Conservation (phyloP, 352 stramenopile species). For the Blastocystis sp. region DNA sequence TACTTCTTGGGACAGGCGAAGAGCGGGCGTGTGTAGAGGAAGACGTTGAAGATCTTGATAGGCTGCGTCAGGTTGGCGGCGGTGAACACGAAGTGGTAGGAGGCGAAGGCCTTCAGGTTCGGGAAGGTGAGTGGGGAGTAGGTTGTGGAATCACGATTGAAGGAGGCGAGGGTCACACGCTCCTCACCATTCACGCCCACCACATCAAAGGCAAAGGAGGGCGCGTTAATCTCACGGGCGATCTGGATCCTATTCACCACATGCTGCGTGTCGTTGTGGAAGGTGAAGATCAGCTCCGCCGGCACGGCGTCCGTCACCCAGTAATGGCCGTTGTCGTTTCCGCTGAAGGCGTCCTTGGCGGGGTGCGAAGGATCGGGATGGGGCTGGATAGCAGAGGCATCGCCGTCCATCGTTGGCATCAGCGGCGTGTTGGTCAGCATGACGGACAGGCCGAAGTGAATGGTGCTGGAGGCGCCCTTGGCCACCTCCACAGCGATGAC, state of each 20-base stretch:
- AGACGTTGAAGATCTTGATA: background rate
- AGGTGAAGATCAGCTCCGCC: background rate
- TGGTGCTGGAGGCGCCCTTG: background rate
- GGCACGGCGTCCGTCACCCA: background rate
- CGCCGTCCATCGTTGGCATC: background rate
- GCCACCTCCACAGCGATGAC: background rate
- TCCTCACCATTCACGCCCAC: background rate
- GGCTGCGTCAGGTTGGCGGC: background rate
- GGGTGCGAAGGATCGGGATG: background rate
- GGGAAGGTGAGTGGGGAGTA: background rate
- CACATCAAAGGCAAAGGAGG: background rate
- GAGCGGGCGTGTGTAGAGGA: background rate
- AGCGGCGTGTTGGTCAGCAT: background rate
- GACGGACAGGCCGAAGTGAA: background rate
- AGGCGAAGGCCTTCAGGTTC: background rate
- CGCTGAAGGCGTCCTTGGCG: background rate
- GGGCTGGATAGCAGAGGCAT: background rate
- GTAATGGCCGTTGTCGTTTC: background rate
- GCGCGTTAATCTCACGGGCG: background rate
- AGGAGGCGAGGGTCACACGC: background rate
- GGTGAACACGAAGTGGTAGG: background rate
- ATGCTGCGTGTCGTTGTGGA: background rate
- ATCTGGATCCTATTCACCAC: background rate
- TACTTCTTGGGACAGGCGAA: background rate
- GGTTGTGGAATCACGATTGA: background rate